Base-by-base conservation (phyloP, 331 rosid species). In the Cucumis variabilis region DNA sequence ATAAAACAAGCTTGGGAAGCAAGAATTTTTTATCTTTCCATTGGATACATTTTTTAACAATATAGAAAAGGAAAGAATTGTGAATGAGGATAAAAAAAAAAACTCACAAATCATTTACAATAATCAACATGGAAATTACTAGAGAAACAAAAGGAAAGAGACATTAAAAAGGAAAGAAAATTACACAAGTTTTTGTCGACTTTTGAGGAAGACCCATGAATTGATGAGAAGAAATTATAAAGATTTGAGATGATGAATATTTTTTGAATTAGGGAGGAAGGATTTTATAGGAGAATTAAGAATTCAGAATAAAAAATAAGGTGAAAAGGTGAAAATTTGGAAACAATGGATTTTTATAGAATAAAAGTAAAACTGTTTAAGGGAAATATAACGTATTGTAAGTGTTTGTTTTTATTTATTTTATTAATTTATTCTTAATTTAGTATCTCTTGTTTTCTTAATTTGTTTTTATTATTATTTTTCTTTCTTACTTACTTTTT, bases 281-380 rank as follows among this genome's bases (percentile, higher is more conserved):
- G 86, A 21, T 5, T 82, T 82, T 82, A 82, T 82, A 82, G 86
- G 41, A 82, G 58, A 82, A 63, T 82, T 41, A 23, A 11, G 73
- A 63, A 62, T 23, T 65, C 37, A 21, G 13, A 33, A 63, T 62
- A n/a, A 9, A 15, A 63, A 58, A 33, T 7, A 11, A 8, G 2
- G 19, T 10, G 21, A 33, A 55, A 78, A 2, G 33, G 3, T 17
- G 53, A 48, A 24, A 80, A 15, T 17, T 80, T 60, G 16, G 44
- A 55, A 28, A 28, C 20, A 7, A 12, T 82, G 72, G 23, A 60
- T 82, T 82, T 60, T 23, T 74, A 37, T 37, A 21, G 50, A 79
- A 81, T 5, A 30, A 2, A 30, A 82, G 13, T 63, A 37, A 82
- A 82, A 37, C 15, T 12, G 11, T 11, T 21, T 30, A 60, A 62